A percentile compares a stretch with the other conserved stretches of the same genome.
These are phyloP conservation scores for Tothia fuscella DNA, from an alignment of 2,329 filamentous ascomycete species.

Conservation along the genomic window DNA sequence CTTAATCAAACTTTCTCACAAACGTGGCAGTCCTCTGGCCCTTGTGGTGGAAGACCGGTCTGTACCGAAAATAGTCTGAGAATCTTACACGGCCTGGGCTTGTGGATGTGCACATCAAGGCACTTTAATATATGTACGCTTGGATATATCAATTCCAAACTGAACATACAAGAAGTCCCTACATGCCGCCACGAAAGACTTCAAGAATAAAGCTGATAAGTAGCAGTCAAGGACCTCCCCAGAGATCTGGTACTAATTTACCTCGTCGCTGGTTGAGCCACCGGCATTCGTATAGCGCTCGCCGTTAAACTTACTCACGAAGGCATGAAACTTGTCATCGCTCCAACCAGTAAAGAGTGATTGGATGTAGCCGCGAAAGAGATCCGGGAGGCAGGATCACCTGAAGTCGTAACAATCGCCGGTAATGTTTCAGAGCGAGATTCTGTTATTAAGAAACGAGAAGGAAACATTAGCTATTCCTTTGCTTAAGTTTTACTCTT, in stretches of 20 bases:
- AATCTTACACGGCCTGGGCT: no score
- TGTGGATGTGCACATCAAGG: no score
- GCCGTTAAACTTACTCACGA: slow-evolving; percentile 13
- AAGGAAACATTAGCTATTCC: slow-evolving; percentile 13
- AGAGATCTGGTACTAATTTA: neutral
- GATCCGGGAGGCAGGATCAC: slow-evolving; percentile 11
- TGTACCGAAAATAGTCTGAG: no score
- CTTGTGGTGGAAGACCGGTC: no score
- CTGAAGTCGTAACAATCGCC: slow-evolving; percentile 14
- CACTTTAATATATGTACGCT: no score
- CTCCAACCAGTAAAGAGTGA: slow-evolving; percentile 13
- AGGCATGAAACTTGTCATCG: slow-evolving; percentile 13
- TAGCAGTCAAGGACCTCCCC: neutral
- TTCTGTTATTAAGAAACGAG: slow-evolving; percentile 13
- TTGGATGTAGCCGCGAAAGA: slow-evolving; percentile 12
- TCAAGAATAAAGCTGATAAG: slow-evolving; percentile 12
- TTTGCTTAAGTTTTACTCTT: slow-evolving; percentile 14
- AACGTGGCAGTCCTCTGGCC: no score
- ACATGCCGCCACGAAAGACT: slow-evolving; percentile 16
- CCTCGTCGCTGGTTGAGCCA: slow-evolving; percentile 13
- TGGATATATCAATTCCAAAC: no score
- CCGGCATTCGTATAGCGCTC: slow-evolving; percentile 14
- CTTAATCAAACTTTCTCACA: no score
- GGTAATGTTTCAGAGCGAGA: slow-evolving; percentile 14
- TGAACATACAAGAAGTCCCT: no score